phyloP scores from a whole-genome alignment of 1,139 yeast species.

The Hansenula lynferdii region DNA sequence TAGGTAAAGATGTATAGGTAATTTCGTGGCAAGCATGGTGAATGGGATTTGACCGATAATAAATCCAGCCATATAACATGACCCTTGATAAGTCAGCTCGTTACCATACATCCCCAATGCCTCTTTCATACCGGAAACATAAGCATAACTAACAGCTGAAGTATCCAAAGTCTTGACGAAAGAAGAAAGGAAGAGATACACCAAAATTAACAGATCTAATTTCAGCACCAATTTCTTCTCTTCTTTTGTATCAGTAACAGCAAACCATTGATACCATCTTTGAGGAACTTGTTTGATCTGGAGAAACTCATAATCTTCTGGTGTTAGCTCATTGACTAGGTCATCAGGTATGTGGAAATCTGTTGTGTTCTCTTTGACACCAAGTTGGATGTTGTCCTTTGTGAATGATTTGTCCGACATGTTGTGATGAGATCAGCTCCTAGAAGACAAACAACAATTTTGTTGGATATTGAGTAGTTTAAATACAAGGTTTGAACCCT shows the following conservation, averaged over 20 bases:
- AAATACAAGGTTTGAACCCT: too few relatives aligned
- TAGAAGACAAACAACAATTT: too few relatives aligned
- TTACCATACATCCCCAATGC: slow-evolving; percentile 57
- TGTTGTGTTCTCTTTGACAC: background rate
- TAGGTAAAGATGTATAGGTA: slow-evolving; percentile 49
- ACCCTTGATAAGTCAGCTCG: slow-evolving; percentile 56
- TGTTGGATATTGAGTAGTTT: too few relatives aligned
- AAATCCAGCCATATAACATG: slow-evolving; percentile 54
- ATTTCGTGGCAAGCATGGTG: slow-evolving; percentile 35
- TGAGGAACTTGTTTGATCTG: slow-evolving; percentile 20
- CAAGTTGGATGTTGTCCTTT: background rate
- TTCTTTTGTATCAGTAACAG: slow-evolving; percentile 48
- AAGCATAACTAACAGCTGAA: slow-evolving; percentile 54
- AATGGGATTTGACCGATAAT: slow-evolving; percentile 52
- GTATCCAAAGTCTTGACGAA: slow-evolving; percentile 71
- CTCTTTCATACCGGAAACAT: slow-evolving; percentile 58
- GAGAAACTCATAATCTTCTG: slow-evolving; percentile 2
- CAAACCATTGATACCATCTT: slow-evolving; percentile 65
- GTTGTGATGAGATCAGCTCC: too few relatives aligned
- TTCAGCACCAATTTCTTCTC: slow-evolving; percentile 52
- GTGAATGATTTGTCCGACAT: background rate
- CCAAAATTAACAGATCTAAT: slow-evolving; percentile 54
- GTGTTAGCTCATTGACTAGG: background rate
- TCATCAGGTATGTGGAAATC: slow-evolving; percentile 4
- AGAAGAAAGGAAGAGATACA: slow-evolving; percentile 58